Evolutionary conservation across 2,329 filamentous ascomycete species (phyloP).

Genomic region (Penicillium sp.): DNA sequence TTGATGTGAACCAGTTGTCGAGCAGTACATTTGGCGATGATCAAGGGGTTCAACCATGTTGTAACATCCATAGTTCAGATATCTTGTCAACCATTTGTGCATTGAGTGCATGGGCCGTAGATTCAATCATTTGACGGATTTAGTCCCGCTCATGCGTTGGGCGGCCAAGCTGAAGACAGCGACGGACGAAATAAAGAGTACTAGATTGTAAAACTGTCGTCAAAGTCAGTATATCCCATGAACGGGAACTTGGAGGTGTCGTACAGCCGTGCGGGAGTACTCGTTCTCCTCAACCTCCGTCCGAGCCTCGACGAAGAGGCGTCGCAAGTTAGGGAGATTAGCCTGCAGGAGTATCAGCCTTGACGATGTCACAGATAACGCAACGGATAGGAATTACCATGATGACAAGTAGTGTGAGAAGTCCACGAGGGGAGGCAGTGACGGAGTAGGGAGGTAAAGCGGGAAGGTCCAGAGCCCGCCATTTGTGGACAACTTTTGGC

Average conservation of each 20-base stretch:
- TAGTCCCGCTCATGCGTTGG: slow-evolving; percentile 67
- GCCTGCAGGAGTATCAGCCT: slow-evolving; percentile 29
- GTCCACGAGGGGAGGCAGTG: not conserved
- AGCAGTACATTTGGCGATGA: not conserved
- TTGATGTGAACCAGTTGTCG: slow-evolving; percentile 24
- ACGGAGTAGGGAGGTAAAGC: slow-evolving; percentile 8
- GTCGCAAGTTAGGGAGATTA: slow-evolving; percentile 82
- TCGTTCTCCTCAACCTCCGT: slow-evolving; percentile 92
- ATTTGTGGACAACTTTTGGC: slow-evolving; percentile 35
- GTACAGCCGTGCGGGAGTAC: slow-evolving; percentile 86
- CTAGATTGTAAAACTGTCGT: slow-evolving; percentile 84
- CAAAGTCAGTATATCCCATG: slow-evolving; percentile 7
- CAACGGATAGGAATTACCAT: slow-evolving; percentile 18
- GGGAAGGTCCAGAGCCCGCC: slow-evolving; percentile 24
- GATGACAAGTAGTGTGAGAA: not conserved
- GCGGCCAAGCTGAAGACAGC: slow-evolving; percentile 91
- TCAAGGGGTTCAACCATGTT: not conserved
- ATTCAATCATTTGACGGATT: slow-evolving; percentile 33
- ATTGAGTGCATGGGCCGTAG: not conserved
- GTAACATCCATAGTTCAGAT: slow-evolving; percentile 10
- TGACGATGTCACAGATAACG: slow-evolving; percentile 3
- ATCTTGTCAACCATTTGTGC: not conserved
- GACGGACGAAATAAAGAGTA: slow-evolving; percentile 94
- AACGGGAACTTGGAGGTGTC: slow-evolving; percentile 31
- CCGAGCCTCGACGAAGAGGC: slow-evolving; percentile 90